A percentile compares a stretch with the other conserved stretches of the same genome.
Conservation (phyloP, 2,329 filamentous ascomycete species). For the Metarhizium sp. region DNA sequence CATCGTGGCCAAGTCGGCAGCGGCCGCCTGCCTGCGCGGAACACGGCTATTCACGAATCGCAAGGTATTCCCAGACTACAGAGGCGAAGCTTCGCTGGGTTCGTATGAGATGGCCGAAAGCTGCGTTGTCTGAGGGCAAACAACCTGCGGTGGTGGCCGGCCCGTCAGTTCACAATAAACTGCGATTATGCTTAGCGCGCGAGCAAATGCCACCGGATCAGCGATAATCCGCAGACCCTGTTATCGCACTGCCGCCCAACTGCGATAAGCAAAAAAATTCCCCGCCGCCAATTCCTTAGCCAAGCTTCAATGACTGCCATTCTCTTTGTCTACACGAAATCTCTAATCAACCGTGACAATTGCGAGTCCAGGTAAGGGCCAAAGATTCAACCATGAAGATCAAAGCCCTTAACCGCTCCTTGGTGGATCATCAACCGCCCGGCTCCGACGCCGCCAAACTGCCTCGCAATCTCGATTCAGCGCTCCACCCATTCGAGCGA, state of each 20-base stretch:
- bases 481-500: slow-evolving; percentile 82
- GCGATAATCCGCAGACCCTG: slow-evolving; percentile 16
- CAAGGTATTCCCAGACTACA: neutral
- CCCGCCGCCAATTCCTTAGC: slow-evolving; percentile 10
- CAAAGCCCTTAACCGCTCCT: slow-evolving; percentile 57
- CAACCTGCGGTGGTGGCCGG: too few species aligned
- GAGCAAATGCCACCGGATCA: slow-evolving; percentile 14
- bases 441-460: slow-evolving; percentile 56
- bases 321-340: too few species aligned
- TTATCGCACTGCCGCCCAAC: slow-evolving; percentile 16
- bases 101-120: neutral
- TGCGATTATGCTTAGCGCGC: neutral
- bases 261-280: slow-evolving; percentile 17
- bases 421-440: slow-evolving; percentile 54
- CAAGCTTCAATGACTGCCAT: too few species aligned
- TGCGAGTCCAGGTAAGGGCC: too few species aligned
- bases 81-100: neutral
- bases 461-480: slow-evolving; percentile 69
- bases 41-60: neutral
- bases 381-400: slow-evolving; percentile 37
- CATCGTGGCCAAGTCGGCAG: slow-evolving; percentile 18
- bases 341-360: too few species aligned
- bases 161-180: neutral
- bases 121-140: neutral
- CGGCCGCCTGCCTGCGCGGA: slow-evolving; percentile 1